Base-by-base conservation (phyloP, 805 yeast species). In the Candida palmyrensis region DNA sequence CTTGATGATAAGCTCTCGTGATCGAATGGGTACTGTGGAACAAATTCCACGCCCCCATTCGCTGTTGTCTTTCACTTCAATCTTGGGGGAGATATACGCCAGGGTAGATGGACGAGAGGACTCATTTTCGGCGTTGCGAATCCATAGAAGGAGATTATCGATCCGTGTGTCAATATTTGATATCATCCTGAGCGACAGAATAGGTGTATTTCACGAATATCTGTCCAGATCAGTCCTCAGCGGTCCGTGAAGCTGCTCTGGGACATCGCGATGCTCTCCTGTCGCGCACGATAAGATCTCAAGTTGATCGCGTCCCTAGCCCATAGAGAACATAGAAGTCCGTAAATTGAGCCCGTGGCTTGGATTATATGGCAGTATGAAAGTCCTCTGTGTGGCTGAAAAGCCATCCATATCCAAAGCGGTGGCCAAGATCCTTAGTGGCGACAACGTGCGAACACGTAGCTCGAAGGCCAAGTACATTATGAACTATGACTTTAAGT, bases 321-420 rank as follows among this genome's bases (percentile, higher is more conserved):
- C n/a, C n/a, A n/a, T n/a, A n/a, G n/a, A n/a, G n/a, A n/a, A n/a
- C n/a, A n/a, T n/a, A n/a, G n/a, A n/a, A n/a, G n/a, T n/a, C n/a
- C n/a, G n/a, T n/a, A n/a, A n/a, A n/a, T n/a, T n/a, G n/a, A n/a
- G n/a, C n/a, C n/a, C n/a, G n/a, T n/a, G n/a, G n/a, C n/a, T n/a
- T n/a, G n/a, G n/a, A n/a, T n/a, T n/a, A n/a, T n/a, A n/a, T n/a
- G 17, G 10, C 18, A 17, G 25, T 16, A 82, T 85, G 92, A 79
- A 65, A 44, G 75, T 92, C 3, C 73, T 92, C 30, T 90, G 97
- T 60, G 96, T 92, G 36, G 98, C 99, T 2, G 99, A 92, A 62
- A 92, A 92, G 59, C 94, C 94, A 36, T 85, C 96, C 1, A 92
- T 92, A 30, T 94, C 97, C 3, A 86, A 81, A 53, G 82, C 86